Conservation (phyloP, 2,329 filamentous ascomycete genomes). For the Chrysosporium queenslandicum region DNA sequence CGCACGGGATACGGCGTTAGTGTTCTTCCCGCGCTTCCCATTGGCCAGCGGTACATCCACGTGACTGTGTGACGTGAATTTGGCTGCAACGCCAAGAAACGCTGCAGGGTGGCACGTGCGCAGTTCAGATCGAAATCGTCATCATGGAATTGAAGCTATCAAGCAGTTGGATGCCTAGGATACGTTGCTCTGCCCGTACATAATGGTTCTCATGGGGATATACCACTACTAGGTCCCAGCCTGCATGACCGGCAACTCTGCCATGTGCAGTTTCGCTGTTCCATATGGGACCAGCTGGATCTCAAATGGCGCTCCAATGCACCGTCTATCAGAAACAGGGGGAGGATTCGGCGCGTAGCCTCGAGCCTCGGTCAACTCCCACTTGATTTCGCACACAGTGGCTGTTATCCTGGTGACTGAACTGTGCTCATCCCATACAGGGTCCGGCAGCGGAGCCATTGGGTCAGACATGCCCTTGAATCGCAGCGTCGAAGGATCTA, state of each 20-base stretch:
- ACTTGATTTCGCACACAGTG: constrained; percentile 31
- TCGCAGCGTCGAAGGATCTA: constrained; percentile 28
- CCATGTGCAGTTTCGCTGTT: constrained; percentile 40
- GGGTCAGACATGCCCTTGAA: constrained; percentile 21
- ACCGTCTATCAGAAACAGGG: constrained; percentile 25
- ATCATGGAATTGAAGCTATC: no score
- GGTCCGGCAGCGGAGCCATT: constrained; percentile 16
- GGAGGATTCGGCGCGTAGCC: constrained; percentile 31
- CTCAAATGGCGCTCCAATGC: constrained; percentile 28
- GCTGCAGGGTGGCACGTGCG: background rate
- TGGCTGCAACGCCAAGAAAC: background rate
- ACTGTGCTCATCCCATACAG: constrained; percentile 18
- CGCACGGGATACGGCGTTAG: background rate
- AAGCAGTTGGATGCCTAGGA: no score
- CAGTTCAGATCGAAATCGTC: no score
- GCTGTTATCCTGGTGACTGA: constrained; percentile 20
- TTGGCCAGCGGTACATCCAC: background rate
- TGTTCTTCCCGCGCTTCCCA: background rate
- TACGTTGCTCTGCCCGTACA: no score
- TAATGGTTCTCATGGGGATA: no score
- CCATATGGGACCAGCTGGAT: constrained; percentile 40
- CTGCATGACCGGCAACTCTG: constrained; percentile 32
- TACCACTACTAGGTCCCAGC: background rate
- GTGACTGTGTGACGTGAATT: background rate
- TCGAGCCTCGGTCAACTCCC: constrained; percentile 23